Evolutionary conservation across 1,284 basidiomycete species (phyloP), one percentile per base, ranked within the genome.

Genomic region (Irpex lacteus): DNA sequence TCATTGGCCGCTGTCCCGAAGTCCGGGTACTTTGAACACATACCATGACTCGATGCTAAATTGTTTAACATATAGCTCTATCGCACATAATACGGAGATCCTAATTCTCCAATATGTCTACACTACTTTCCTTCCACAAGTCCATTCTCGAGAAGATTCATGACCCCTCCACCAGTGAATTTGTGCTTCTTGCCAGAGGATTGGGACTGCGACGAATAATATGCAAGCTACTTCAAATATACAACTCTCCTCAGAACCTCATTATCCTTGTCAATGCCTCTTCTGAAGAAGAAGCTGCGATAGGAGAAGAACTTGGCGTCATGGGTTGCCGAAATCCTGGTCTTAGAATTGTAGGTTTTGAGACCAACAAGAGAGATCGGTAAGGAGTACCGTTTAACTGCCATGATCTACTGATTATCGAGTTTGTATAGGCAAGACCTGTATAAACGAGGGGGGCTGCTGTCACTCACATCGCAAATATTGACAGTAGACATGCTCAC

Each of bases 401-500:
- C 21, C 37, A 18, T 6, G 5, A 21, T 49, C 64, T 37, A 47
- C 53, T 6, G 15, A 52, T 21, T 52, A 19, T 2, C 50, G 26
- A 47, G 44, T 54, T 21, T 6, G 32, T 34, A n/a, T 73, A 96
- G 95, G 70, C 90, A 94, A 77, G 86, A 87, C 57, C 74, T 98
- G 62, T 98, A 98, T 78, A 90, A 91, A 69, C 83, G 85, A 64
- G 96, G 96, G 2, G 95, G 98, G 1, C 80, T 99, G 4, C 83
- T 98, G 60, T 95, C 94, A 8, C 90, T 98, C 47, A 99, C 97
- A 0, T 96, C 94, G 37, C 88, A 94, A 32, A 98, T 99, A 68
- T 81, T 99, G 32, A 92, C 97, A 54, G 95, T 97, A 60, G 98
- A 99, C 74, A 93, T 99, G 88, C 80, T 99, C n/a, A 81, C 94